A percentile compares a stretch with the other conserved stretches of the same genome.
These are phyloP conservation scores for Wickerhamomyces sp. DNA, from an alignment of 1,139 yeast species.

Conservation along the genomic window DNA sequence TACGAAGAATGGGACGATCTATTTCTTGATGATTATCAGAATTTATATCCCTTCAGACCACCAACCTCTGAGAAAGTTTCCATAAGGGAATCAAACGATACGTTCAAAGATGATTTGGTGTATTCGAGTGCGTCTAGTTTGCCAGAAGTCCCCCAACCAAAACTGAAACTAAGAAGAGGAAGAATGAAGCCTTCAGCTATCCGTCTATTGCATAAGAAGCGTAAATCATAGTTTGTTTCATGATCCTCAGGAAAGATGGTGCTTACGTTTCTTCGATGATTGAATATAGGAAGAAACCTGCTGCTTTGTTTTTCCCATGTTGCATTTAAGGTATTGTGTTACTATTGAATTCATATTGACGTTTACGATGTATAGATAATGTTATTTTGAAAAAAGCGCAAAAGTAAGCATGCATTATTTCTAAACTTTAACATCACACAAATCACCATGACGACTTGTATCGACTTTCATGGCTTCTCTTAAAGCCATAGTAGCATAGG, in stretches of 20 bases:
- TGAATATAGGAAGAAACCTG: not conserved
- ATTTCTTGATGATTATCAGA: not conserved
- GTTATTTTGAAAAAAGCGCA: no score
- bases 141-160: conserved; percentile 6
- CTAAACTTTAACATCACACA: conserved; percentile 31
- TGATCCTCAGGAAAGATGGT: no score
- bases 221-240: not conserved
- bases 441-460: conserved; percentile 62
- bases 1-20: conserved; percentile 6
- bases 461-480: conserved; percentile 87
- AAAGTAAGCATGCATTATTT: no score
- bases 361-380: no score
- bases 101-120: not conserved
- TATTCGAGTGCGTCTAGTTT: not conserved
- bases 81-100: not conserved
- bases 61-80: not conserved
- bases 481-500: conserved; percentile 97
- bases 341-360: no score
- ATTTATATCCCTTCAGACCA: conserved; percentile 3
- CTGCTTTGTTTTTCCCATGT: not conserved
- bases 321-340: no score
- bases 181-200: conserved; percentile 16
- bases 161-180: conserved; percentile 10
- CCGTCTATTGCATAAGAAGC: conserved; percentile 6
- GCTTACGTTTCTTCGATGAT: no score